Conservation (phyloP, 1,284 basidiomycete genomes). For the Sphagnurus paluster region DNA sequence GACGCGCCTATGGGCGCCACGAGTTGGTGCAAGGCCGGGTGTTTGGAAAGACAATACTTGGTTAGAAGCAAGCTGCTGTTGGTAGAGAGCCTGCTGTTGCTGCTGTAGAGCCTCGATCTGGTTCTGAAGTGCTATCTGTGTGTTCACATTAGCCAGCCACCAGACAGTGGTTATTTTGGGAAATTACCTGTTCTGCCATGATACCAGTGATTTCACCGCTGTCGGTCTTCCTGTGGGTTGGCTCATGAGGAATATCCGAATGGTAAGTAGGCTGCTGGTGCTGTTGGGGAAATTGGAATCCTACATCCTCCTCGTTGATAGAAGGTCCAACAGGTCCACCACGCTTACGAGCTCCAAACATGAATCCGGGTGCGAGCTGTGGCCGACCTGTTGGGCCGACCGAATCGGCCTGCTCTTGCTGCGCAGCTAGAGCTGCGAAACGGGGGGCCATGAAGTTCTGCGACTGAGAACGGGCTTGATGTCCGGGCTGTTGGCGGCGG, state of each 20-base stretch:
- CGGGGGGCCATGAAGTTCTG: constrained; percentile 85
- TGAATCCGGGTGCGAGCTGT: constrained; percentile 86
- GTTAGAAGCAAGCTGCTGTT: constrained; percentile 81
- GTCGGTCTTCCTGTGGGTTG: constrained; percentile 56
- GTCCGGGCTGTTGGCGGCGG: constrained; percentile 50
- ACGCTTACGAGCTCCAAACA: constrained; percentile 78
- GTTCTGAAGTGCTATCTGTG: constrained; percentile 82
- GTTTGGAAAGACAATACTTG: constrained; percentile 72
- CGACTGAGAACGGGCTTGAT: constrained; percentile 72
- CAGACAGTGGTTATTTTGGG: not conserved
- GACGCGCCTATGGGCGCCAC: constrained; percentile 79
- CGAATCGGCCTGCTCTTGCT: constrained; percentile 66
- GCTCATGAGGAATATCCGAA: constrained; percentile 41
- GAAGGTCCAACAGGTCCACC: constrained; percentile 63
- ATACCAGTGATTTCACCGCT: constrained; percentile 80
- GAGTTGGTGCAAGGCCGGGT: constrained; percentile 66
- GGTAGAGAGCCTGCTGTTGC: constrained; percentile 85
- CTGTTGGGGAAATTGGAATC: constrained; percentile 84
- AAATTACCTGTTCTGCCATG: constrained; percentile 83
- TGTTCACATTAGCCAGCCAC: not conserved
- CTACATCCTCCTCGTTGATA: constrained; percentile 76
- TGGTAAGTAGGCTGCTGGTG: constrained; percentile 44
- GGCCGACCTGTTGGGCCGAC: constrained; percentile 83
- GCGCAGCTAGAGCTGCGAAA: constrained; percentile 82
- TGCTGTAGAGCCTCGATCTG: constrained; percentile 92